Base-by-base conservation (phyloP, 495 filamentous ascomycete species). In the Paragyromitra xinjiangensis region DNA sequence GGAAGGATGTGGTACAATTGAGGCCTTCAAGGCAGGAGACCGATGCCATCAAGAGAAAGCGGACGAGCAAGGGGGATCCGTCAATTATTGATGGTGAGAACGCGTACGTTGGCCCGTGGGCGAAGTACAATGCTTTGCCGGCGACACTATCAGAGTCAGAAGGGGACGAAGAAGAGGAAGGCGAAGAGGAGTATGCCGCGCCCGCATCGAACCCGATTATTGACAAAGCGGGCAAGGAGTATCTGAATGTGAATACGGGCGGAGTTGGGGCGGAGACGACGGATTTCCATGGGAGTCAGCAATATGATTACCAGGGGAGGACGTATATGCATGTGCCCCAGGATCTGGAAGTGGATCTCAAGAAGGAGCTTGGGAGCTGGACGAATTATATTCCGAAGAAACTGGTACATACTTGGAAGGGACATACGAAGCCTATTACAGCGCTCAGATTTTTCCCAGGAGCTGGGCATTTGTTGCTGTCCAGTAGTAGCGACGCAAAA, bases 311-410 rank as follows among this genome's bases (percentile, higher is more conserved):
- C 84, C 90, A 93, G 80, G 95, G 95, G 42, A 86, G 95, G 75
- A 97, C 94, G 24, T 94, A 94, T 82, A 94, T 95, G 92, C 96
- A 98, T 84, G 89, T 98, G 4, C 95, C 95, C n/a, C 93, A 94
- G 83, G 95, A 98, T 84, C 85, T 98, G 81, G 94, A 94, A 83
- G 88, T 98, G 83, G 93, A 97, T 81, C 86, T 99, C 77, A 87
- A 86, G 72, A 96, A 95, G 81, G 94, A 96, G 73, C 79, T 85
- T 24, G 93, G 92, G 79, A 92, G 88, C 71, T 80, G 88, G 82
- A 94, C 93, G 81, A 98, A 96, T 84, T 99, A 90, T 81, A 90
- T 94, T 45, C 96, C 95, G 55, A 98, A 97, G 88, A 98, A 96
- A 84, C 87, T 92, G 70, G 86, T 98, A 44, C 92, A 97, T 83